These are phyloP conservation scores for Metschnikowia reukaufii DNA, from an alignment of 805 yeast genomes.

Conservation along the genomic window DNA sequence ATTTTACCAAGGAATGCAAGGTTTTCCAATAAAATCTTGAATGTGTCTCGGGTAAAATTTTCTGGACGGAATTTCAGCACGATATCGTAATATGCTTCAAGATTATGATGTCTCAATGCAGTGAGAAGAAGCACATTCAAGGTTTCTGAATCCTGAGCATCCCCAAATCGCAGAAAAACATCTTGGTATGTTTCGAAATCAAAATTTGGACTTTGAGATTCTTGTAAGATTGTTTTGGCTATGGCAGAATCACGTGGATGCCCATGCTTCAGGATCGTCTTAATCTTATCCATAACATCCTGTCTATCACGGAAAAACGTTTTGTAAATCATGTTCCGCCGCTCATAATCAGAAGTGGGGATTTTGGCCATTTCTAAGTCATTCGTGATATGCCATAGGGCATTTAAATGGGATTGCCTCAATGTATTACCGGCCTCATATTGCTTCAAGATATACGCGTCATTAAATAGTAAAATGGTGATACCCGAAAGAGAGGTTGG, in stretches of 20 bases:
- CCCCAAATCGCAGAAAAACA: slow-evolving; percentile 17
- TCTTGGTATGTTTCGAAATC: slow-evolving; percentile 23
- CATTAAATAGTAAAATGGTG: slow-evolving; percentile 6
- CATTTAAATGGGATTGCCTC: slow-evolving; percentile 23
- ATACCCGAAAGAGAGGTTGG: slow-evolving; percentile 25
- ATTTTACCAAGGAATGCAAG: slow-evolving; percentile 8
- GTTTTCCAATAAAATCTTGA: slow-evolving; percentile 17
- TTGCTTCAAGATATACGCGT: slow-evolving; percentile 4
- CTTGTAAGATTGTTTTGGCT: neutral
- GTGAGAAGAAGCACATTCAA: slow-evolving; percentile 27
- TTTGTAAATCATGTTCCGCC: slow-evolving; percentile 27
- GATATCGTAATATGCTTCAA: slow-evolving; percentile 25
- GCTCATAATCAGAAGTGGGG: slow-evolving; percentile 33
- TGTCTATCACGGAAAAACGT: slow-evolving; percentile 34
- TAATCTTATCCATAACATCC: slow-evolving; percentile 21
- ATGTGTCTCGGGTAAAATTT: slow-evolving; percentile 14
- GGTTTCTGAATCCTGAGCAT: slow-evolving; percentile 18
- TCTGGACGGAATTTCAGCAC: slow-evolving; percentile 7
- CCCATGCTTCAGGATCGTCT: neutral
- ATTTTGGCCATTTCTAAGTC: slow-evolving; percentile 28
- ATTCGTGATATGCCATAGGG: slow-evolving; percentile 25
- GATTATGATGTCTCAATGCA: slow-evolving; percentile 30
- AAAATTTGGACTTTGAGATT: slow-evolving; percentile 17
- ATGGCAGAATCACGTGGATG: neutral
- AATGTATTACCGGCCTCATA: slow-evolving; percentile 22